Percentiles rank a stretch among this genome's conserved stretches.
Evolutionary conservation across 2,329 filamentous ascomycete genomes (phyloP).

Genomic region (Fonsecaea monophora): DNA sequence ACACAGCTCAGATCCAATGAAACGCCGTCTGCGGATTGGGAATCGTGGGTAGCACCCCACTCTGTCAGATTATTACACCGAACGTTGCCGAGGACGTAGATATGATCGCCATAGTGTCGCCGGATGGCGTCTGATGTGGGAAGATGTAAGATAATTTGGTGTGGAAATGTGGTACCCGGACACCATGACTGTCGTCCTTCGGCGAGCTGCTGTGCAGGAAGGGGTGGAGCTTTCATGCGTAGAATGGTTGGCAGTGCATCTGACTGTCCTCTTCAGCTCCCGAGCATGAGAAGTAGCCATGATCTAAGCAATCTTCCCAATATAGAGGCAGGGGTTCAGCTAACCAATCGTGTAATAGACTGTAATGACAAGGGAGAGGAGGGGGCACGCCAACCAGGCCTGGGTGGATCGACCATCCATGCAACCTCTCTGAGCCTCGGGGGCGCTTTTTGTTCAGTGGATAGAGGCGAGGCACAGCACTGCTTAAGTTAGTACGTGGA

Average conservation of each 20-base stretch:
- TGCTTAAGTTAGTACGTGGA: slow-evolving; percentile 2
- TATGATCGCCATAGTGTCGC: too few species aligned
- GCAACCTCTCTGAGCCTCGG: not conserved
- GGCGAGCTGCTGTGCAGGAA: not conserved
- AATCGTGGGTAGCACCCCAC: too few species aligned
- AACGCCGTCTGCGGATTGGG: too few species aligned
- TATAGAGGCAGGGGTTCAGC: not conserved
- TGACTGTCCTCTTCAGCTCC: not conserved
- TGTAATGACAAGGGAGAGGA: not conserved
- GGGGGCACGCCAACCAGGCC: not conserved
- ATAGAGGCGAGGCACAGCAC: not conserved
- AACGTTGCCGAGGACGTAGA: too few species aligned
- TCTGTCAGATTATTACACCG: too few species aligned
- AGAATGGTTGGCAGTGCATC: not conserved
- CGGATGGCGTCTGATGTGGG: too few species aligned
- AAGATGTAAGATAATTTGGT: too few species aligned
- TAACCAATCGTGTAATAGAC: not conserved
- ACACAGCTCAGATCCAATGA: too few species aligned
- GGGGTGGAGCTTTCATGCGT: not conserved
- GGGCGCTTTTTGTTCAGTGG: not conserved
- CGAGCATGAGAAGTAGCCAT: not conserved
- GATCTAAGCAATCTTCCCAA: not conserved
- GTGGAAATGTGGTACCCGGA: not conserved
- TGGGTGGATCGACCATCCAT: not conserved
- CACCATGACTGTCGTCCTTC: not conserved